Conservation (phyloP, 257 asterid species). For the Gardenia jasminoides region DNA sequence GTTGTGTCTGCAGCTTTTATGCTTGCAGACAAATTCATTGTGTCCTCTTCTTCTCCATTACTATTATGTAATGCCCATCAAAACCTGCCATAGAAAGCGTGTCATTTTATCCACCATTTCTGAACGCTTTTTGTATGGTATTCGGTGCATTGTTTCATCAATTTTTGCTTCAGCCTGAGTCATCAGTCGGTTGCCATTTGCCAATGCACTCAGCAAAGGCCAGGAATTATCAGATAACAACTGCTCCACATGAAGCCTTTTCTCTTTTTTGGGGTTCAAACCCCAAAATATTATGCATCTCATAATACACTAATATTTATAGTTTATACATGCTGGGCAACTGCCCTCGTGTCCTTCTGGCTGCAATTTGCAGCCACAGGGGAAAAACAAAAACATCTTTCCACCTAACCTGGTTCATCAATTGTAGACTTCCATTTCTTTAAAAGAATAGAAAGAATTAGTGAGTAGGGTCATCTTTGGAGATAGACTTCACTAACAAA, state of each 20-base stretch:
- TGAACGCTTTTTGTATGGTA: neutral
- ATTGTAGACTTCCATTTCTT: too few relatives aligned
- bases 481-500: neutral
- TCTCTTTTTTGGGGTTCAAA: too few relatives aligned
- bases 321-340: too few relatives aligned
- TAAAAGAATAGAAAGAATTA: too few relatives aligned
- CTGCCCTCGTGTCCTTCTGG: too few relatives aligned
- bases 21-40: conserved; percentile 4
- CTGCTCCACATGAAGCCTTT: neutral
- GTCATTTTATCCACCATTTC: neutral
- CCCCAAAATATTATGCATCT: too few relatives aligned
- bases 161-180: neutral
- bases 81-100: neutral
- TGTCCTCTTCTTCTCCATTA: neutral
- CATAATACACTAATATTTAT: too few relatives aligned
- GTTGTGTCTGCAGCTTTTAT: neutral
- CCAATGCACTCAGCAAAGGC: neutral
- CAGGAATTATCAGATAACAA: neutral
- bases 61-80: neutral
- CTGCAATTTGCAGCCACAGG: too few relatives aligned
- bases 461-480: too few relatives aligned
- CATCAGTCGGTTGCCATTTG: neutral
- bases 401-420: too few relatives aligned
- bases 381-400: too few relatives aligned
- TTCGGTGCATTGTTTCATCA: neutral